Evolutionary conservation across 2,329 filamentous ascomycete species (phyloP).

Genomic region (Penicillium capsulatum): DNA sequence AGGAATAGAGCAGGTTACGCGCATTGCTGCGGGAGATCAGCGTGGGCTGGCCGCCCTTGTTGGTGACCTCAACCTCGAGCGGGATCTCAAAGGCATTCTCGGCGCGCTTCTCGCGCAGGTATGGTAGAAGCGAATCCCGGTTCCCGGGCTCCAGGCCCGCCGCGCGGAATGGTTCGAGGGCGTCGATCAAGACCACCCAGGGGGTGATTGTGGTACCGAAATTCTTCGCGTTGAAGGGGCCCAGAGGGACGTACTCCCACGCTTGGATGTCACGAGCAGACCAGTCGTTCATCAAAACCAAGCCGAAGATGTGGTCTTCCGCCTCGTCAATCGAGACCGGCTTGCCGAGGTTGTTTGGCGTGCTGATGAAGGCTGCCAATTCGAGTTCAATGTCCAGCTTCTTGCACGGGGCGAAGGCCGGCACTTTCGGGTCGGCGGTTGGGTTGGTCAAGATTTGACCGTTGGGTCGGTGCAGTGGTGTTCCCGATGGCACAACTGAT

Average conservation of each 20-base stretch:
- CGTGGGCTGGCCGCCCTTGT: slow-evolving; percentile 48
- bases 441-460: slow-evolving; percentile 70
- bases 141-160: slow-evolving; percentile 52
- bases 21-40: slow-evolving; percentile 60
- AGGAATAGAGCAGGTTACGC: slow-evolving; percentile 71
- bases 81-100: slow-evolving; percentile 64
- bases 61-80: slow-evolving; percentile 58
- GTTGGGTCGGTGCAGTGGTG: slow-evolving; percentile 65
- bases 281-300: slow-evolving; percentile 85
- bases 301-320: slow-evolving; percentile 68
- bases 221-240: slow-evolving; percentile 80
- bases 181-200: slow-evolving; percentile 74
- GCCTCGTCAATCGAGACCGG: slow-evolving; percentile 62
- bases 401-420: slow-evolving; percentile 60
- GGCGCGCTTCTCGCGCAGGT: slow-evolving; percentile 58
- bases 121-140: slow-evolving; percentile 54
- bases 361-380: slow-evolving; percentile 69
- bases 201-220: slow-evolving; percentile 73
- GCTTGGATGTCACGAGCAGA: slow-evolving; percentile 75
- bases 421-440: slow-evolving; percentile 56
- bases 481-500: slow-evolving; percentile 70
- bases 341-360: slow-evolving; percentile 60
- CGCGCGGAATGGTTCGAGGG: slow-evolving; percentile 63
- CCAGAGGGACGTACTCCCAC: slow-evolving; percentile 80
- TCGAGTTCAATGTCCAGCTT: slow-evolving; percentile 77